Percentiles rank a stretch among this genome's conserved stretches.
phyloP scores from a whole-genome alignment of 352 stramenopile species.

The Phytophthora megakarya region DNA sequence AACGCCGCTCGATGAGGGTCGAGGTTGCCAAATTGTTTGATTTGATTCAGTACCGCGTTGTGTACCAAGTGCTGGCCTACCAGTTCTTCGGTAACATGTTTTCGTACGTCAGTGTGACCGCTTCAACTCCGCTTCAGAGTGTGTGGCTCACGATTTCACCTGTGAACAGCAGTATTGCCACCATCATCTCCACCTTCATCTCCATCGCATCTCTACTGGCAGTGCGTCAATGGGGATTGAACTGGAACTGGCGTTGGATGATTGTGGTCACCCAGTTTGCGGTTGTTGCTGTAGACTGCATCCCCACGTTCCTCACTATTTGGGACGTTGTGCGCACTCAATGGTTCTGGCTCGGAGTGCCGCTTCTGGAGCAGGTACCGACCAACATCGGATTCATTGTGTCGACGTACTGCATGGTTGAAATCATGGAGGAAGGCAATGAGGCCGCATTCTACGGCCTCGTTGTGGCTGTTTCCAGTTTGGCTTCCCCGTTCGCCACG shows the following conservation, averaged over 20 bases:
- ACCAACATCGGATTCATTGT: conserved; percentile 54
- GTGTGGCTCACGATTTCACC: conserved; percentile 49
- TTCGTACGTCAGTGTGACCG: conserved; percentile 48
- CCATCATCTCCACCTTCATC: conserved; percentile 45
- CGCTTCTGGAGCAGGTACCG: conserved; percentile 49
- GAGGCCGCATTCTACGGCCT: conserved; percentile 57
- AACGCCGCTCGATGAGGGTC: conserved; percentile 28
- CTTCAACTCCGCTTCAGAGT: conserved; percentile 47
- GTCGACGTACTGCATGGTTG: conserved; percentile 54
- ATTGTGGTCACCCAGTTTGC: conserved; percentile 43
- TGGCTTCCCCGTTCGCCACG: conserved; percentile 50
- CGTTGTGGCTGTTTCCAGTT: conserved; percentile 43
- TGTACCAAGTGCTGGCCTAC: conserved; percentile 62
- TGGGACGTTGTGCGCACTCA: conserved; percentile 57
- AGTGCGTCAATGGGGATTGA: conserved; percentile 43
- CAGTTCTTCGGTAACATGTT: conserved; percentile 68
- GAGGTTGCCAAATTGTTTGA: conserved; percentile 49
- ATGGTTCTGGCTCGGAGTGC: conserved; percentile 63
- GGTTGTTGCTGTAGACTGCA: conserved; percentile 47
- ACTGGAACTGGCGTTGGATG: conserved; percentile 62
- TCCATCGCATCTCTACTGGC: conserved; percentile 37
- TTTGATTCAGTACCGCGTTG: conserved; percentile 56
- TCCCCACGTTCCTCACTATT: conserved; percentile 55
- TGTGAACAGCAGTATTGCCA: conserved; percentile 47
- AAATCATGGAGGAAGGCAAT: conserved; percentile 56